Base-by-base conservation (phyloP, 345 rosid species). In the Murraya koenigii region DNA sequence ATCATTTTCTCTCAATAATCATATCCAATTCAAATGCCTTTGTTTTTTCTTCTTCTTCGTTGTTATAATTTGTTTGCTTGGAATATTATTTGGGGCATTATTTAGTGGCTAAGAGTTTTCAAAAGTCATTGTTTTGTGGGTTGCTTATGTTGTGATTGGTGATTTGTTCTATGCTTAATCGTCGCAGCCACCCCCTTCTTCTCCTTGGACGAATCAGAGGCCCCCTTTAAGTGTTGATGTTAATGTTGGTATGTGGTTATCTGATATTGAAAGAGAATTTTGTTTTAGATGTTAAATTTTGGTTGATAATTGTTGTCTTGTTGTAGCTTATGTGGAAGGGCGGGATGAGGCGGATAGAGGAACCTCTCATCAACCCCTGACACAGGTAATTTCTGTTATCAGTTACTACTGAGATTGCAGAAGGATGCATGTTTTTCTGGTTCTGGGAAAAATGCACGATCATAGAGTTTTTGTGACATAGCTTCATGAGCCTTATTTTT, bases 311-410 rank as follows among this genome's bases (percentile, higher is more conserved):
- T 68, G 39, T 25, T 73, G 66, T 39, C 76, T 77, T 63, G 55
- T 70, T 75, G 72, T 85, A 94, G 98, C 99, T 89, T 96, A 94
- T 26, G 97, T 87, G 83, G 97, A 94, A 89, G 95, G 94, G 72
- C 90, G 97, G 78, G 97, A 94, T 66, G 99, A 92, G 74, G 89
- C 76, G 26, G 97, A 96, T 75, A 90, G 94, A 86, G 91, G 90
- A 83, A 77, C 85, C 83, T 81, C 95, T 80, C 86, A 78, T 54
- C 98, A 91, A 85, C 86, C 95, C 77, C 84, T 83, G 76, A 93
- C 97, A 47, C 91, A 94, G 97, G 99, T 96, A 87, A 52, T 33
- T 80, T 58, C 55, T 81, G 72, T 79, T 77, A 35, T 68, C 56
- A 55, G 62, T 70, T 36, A 39, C 70, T 38, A 35, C 66, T 71